Percentiles rank a stretch among this genome's conserved stretches.
Conservation (phyloP, 345 rosid genomes). For the Eucalyptus sp. region DNA sequence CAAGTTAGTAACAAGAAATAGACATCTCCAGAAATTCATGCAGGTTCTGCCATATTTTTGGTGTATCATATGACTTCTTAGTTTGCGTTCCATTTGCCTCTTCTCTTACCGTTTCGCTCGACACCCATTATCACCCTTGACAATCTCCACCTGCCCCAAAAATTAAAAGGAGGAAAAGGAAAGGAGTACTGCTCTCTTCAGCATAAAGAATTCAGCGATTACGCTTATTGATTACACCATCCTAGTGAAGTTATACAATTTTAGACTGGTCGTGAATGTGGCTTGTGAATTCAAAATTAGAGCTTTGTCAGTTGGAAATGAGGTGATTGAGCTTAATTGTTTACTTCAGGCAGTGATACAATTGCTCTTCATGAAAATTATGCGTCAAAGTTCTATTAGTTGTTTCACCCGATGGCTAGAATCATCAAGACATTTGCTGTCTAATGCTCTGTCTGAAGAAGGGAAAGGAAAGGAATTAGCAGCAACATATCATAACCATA, state of each 20-base stretch:
- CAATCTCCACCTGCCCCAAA: neutral
- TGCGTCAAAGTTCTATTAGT: neutral
- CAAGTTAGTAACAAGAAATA: neutral
- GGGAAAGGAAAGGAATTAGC: neutral
- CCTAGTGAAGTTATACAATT: neutral
- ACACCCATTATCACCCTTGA: neutral
- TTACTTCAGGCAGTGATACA: neutral
- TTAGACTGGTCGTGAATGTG: neutral
- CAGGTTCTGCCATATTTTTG: neutral
- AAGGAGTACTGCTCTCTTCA: neutral
- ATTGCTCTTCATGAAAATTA: neutral
- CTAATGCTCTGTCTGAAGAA: neutral
- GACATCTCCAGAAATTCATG: neutral
- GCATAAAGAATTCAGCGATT: neutral
- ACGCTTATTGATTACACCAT: neutral
- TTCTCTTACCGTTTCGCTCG: neutral
- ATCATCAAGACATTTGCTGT: neutral
- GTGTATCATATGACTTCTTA: neutral
- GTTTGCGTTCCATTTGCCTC: neutral
- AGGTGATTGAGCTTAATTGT: neutral
- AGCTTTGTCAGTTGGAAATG: neutral
- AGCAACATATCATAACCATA: neutral
- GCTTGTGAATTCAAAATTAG: neutral
- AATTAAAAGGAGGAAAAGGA: neutral
- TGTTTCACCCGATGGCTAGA: neutral